Conservation (phyloP, 23 red algal species). For the Cyanidiococcus yangmingshanensis region DNA sequence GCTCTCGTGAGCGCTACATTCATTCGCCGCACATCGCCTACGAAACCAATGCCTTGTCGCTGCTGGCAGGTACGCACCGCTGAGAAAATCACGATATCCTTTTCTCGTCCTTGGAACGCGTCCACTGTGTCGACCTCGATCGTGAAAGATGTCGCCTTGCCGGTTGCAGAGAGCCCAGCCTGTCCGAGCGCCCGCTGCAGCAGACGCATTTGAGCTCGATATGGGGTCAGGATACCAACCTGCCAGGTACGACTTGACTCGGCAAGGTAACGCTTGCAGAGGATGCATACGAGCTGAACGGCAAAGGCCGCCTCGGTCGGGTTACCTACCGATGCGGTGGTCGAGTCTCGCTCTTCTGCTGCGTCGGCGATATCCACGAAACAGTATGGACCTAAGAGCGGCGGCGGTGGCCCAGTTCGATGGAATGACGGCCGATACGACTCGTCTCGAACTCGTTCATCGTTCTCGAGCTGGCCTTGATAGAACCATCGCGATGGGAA, state of each 20-base stretch:
- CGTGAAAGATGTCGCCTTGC: not conserved
- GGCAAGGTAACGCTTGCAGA: not conserved
- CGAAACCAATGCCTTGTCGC: constrained; percentile 66
- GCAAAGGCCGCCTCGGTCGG: constrained; percentile 1
- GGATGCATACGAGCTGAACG: not conserved
- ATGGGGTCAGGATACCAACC: constrained; percentile 63
- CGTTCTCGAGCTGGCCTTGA: constrained; percentile 46
- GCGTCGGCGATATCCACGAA: constrained; percentile 34
- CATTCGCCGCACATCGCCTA: constrained; percentile 68
- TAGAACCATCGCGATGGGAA: constrained; percentile 88
- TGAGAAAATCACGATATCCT: constrained; percentile 57
- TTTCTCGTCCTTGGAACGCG: constrained; percentile 88
- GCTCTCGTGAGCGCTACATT: constrained; percentile 88
- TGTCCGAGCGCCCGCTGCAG: constrained; percentile 38
- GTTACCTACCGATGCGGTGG: constrained; percentile 1
- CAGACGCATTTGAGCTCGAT: constrained; percentile 25
- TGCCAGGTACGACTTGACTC: not conserved
- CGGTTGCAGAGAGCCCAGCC: constrained; percentile 9
- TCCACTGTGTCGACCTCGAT: constrained; percentile 89
- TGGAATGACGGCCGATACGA: constrained; percentile 29
- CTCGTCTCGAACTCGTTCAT: constrained; percentile 37
- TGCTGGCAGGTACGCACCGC: constrained; percentile 47
- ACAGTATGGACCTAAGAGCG: constrained; percentile 49
- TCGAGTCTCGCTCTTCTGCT: not conserved
- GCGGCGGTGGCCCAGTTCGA: constrained; percentile 26